A percentile compares a stretch with the other conserved stretches of the same genome.
These are phyloP conservation scores for Lolium multiflorum DNA, from an alignment of 176 grass and related monocot genomes.

Conservation along the genomic window DNA sequence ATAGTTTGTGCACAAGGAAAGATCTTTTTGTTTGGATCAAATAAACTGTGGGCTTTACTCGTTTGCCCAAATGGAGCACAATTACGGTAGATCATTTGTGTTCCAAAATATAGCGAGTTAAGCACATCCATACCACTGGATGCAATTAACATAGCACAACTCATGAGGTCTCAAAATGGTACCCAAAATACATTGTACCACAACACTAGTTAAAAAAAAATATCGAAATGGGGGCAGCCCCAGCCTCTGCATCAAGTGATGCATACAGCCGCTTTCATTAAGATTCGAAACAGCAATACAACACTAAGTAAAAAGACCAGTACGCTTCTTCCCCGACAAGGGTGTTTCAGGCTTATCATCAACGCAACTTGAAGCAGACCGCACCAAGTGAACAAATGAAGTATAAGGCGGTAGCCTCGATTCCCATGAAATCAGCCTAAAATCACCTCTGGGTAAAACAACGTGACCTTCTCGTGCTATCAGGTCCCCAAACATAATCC, in stretches of 20 bases:
- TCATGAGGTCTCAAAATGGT: not conserved
- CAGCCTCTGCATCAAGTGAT: too few relatives aligned
- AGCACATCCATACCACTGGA: too few relatives aligned
- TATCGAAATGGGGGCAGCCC: too few relatives aligned
- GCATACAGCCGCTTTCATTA: too few relatives aligned
- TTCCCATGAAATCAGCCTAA: not conserved
- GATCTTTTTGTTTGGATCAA: too few relatives aligned
- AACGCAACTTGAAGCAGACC: not conserved
- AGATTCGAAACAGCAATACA: too few relatives aligned
- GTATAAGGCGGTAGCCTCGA: not conserved
- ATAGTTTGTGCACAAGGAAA: not conserved
- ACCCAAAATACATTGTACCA: not conserved
- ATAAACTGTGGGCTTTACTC: too few relatives aligned
- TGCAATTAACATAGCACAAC: not conserved
- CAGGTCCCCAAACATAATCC: not conserved
- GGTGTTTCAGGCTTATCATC: too few relatives aligned
- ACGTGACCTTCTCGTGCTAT: not conserved
- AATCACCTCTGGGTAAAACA: constrained; percentile 1
- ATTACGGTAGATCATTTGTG: not conserved
- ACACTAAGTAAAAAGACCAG: too few relatives aligned
- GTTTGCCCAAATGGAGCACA: not conserved
- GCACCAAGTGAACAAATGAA: not conserved
- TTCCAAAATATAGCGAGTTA: not conserved
- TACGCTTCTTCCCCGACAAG: constrained; percentile 9
- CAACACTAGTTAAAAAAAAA: constrained; percentile 60